Percentiles rank a stretch among this genome's conserved stretches.
phyloP scores from a whole-genome alignment of 768 basidiomycete genomes.

The Artomyces pyxidatus region DNA sequence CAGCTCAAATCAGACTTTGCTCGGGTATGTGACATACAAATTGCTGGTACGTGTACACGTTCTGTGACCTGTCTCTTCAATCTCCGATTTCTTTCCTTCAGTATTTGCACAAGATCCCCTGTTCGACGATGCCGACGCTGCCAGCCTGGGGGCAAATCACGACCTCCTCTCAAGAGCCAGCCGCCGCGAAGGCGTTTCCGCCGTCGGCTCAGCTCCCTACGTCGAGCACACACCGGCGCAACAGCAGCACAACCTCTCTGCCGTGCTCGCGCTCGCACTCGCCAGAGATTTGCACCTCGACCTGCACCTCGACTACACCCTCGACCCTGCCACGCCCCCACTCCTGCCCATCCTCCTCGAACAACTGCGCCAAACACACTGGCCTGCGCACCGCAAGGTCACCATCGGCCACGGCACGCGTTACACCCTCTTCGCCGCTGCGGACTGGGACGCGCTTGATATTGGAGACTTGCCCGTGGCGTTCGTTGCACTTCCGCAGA shows the following conservation, averaged over 20 bases:
- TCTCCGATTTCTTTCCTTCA: constrained; percentile 19
- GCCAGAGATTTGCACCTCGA: constrained; percentile 38
- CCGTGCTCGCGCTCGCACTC: constrained; percentile 41
- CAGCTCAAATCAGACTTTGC: constrained; percentile 37
- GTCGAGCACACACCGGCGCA: constrained; percentile 43
- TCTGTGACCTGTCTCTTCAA: neutral
- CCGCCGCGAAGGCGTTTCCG: constrained; percentile 32
- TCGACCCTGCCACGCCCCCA: constrained; percentile 41
- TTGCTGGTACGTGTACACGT: constrained; percentile 35
- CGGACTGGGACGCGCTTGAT: constrained; percentile 46
- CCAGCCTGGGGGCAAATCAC: constrained; percentile 36
- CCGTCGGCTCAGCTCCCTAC: constrained; percentile 59
- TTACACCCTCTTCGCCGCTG: constrained; percentile 28
- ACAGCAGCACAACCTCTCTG: constrained; percentile 44
- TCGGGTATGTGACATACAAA: constrained; percentile 45
- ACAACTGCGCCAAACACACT: constrained; percentile 27
- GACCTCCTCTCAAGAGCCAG: constrained; percentile 37
- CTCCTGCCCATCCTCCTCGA: constrained; percentile 49
- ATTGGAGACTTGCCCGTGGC: constrained; percentile 39
- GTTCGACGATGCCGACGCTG: constrained; percentile 29
- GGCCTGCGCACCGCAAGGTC: constrained; percentile 17
- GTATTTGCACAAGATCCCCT: constrained; percentile 59
- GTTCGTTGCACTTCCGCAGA: constrained; percentile 53
- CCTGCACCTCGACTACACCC: constrained; percentile 64
- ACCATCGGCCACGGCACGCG: constrained; percentile 5